Conservation (phyloP, 805 yeast species). For the Teunomyces funiuensis region DNA sequence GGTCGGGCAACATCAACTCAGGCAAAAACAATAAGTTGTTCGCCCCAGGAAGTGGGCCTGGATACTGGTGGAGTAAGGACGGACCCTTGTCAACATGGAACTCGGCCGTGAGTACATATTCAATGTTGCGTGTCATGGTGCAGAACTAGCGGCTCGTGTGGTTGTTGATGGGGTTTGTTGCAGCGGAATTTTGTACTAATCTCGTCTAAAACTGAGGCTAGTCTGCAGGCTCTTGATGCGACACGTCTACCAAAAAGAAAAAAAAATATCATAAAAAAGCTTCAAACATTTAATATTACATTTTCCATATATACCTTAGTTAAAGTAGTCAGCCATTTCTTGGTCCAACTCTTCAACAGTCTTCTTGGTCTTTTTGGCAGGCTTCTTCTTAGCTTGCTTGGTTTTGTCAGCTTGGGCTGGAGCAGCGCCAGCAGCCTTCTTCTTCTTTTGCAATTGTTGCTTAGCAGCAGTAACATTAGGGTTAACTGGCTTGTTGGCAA, state of each 20-base stretch:
- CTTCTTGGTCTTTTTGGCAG: slow-evolving; percentile 50
- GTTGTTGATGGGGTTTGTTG: neutral
- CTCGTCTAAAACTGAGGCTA: slow-evolving; percentile 2
- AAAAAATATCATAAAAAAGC: too few relatives aligned
- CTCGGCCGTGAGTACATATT: slow-evolving; percentile 67
- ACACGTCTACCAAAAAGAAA: slow-evolving; percentile 3
- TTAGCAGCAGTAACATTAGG: slow-evolving; percentile 24
- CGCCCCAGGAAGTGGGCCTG: slow-evolving; percentile 40
- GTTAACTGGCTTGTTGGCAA: slow-evolving; percentile 41
- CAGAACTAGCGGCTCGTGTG: neutral
- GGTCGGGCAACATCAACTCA: slow-evolving; percentile 63
- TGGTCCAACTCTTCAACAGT: slow-evolving; percentile 92
- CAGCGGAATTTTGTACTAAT: neutral
- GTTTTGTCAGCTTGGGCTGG: slow-evolving; percentile 14
- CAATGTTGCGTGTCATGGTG: slow-evolving; percentile 36
- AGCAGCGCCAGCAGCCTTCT: slow-evolving; percentile 23
- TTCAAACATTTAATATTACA: too few relatives aligned
- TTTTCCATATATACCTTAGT: neutral
- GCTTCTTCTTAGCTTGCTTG: slow-evolving; percentile 34
- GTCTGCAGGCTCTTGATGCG: neutral
- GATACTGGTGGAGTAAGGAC: slow-evolving; percentile 58
- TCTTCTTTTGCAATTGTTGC: slow-evolving; percentile 28
- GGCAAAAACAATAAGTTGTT: slow-evolving; percentile 42
- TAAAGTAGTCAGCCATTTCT: slow-evolving; percentile 94
- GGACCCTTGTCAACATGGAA: slow-evolving; percentile 81